phyloP scores from a whole-genome alignment of 495 filamentous ascomycete genomes.

The Tetracladium marchalianum region DNA sequence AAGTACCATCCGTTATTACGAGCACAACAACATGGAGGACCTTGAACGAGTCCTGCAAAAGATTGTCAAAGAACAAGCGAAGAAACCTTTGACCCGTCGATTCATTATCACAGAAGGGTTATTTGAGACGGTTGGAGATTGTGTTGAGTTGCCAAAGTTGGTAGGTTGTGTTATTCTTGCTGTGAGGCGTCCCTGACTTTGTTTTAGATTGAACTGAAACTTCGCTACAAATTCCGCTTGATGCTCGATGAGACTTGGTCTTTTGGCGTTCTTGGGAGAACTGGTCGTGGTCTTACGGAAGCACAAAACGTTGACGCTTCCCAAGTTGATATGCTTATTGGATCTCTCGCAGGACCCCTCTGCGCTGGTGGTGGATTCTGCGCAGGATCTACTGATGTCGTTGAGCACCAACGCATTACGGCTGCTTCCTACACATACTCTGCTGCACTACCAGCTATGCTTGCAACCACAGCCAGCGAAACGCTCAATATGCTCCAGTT shows the following conservation, averaged over 20 bases:
- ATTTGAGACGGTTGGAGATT: slow-evolving; percentile 85
- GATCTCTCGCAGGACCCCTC: slow-evolving; percentile 80
- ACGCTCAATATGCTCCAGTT: slow-evolving; percentile 75
- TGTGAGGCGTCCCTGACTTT: slow-evolving; percentile 9
- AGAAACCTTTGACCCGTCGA: slow-evolving; percentile 77
- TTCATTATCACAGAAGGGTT: slow-evolving; percentile 96
- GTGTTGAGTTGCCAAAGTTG: slow-evolving; percentile 72
- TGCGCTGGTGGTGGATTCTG: slow-evolving; percentile 95
- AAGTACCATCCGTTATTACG: slow-evolving; percentile 85
- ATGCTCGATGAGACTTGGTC: slow-evolving; percentile 97
- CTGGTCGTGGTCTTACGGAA: slow-evolving; percentile 85
- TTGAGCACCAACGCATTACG: slow-evolving; percentile 90
- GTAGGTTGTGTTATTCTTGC: slow-evolving; percentile 38
- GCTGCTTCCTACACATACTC: slow-evolving; percentile 89
- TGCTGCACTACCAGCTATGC: slow-evolving; percentile 84
- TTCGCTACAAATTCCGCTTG: slow-evolving; percentile 92
- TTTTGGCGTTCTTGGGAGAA: slow-evolving; percentile 86
- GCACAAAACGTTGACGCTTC: slow-evolving; percentile 89
- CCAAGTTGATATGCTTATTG: slow-evolving; percentile 91
- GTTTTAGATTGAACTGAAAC: slow-evolving; percentile 71
- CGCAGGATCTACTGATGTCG: slow-evolving; percentile 76
- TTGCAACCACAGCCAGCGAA: slow-evolving; percentile 90
- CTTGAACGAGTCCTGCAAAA: slow-evolving; percentile 77
- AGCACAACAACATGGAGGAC: slow-evolving; percentile 94
- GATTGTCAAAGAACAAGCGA: slow-evolving; percentile 74